Conservation (phyloP, 805 yeast genomes). For the Lipomyces kockii region DNA sequence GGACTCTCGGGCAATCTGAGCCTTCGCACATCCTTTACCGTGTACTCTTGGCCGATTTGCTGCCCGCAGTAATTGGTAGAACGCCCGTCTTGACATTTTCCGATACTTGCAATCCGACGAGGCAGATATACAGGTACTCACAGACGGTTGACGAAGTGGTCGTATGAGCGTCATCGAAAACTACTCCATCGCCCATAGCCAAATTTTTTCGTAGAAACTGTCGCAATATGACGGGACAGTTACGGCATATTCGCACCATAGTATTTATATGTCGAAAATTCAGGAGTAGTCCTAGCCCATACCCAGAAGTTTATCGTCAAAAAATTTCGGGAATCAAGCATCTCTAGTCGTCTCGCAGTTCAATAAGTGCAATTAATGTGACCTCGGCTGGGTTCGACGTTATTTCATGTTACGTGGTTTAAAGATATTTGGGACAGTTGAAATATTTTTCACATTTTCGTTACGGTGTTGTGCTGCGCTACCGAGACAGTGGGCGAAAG, state of each 20-base stretch:
- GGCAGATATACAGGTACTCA: neutral
- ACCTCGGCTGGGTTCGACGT: neutral
- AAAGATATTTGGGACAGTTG: neutral
- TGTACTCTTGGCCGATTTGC: neutral
- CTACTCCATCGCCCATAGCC: neutral
- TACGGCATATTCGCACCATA: neutral
- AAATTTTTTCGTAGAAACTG: neutral
- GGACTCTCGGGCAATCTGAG: neutral
- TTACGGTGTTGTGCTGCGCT: neutral
- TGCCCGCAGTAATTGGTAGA: neutral
- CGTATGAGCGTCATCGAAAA: neutral
- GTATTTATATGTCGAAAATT: neutral
- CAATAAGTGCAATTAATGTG: neutral
- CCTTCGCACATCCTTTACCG: neutral
- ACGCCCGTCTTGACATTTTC: neutral
- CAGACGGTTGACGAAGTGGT: neutral
- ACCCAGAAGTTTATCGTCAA: neutral
- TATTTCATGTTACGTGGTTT: slow-evolving; percentile 1
- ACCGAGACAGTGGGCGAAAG: neutral
- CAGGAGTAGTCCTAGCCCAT: neutral
- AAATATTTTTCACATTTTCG: neutral
- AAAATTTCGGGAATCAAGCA: neutral
- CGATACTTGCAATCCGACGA: neutral
- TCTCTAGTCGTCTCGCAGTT: neutral
- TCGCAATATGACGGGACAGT: neutral